Evolutionary conservation across 75 land plant genomes (phyloP), one percentile per base, ranked within the genome.

Genomic region (Pinus taeda): DNA sequence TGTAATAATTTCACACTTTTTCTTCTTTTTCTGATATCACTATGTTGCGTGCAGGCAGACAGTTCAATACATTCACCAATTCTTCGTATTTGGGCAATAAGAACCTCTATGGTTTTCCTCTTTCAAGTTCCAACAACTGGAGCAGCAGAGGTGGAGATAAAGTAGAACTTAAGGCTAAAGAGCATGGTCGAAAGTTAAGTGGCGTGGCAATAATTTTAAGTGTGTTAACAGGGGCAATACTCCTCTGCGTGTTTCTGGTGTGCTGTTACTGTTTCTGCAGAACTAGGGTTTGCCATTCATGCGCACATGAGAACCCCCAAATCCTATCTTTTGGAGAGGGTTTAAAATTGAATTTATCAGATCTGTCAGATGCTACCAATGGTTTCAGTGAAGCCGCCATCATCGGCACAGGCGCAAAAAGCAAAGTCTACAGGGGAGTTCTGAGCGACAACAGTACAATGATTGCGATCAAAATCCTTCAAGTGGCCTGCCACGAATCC

Each of bases 391-490:
- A 76, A 6, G 73, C 75, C 26, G 75, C 78, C 75, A 75, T 77
- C 3, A 77, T 86, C 14, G 88, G 90, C 14, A 77, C 66, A 59
- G 88, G 88, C 22, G 77, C 74, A 33, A 69, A 71, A 74, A 84
- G 88, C 3, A 77, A 77, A 11, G 91, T 89, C 17, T 86, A 89
- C 66, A 26, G 66, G 33, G 85, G 84, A 60, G 60, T 71, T 63
- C 45, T 80, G 15, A 33, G 13, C 0, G 81, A 15, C 1, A 39
- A 15, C 1, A 39, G 55, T n/a, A 74, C 77, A 45, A 30, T 76
- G 6, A 79, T 88, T 79, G 91, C 89, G 1, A 84, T 89, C 39
- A 89, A 89, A 76, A 81, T 74, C 73, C 65, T 85, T 12, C 15
- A 71, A 33, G 11, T 71, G 29, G 73, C 69, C 4, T 66, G 81